Percentiles rank a stretch among this genome's conserved stretches.
These are phyloP conservation scores for Solanum dulcamara DNA, from an alignment of 257 asterid species.

Conservation along the genomic window DNA sequence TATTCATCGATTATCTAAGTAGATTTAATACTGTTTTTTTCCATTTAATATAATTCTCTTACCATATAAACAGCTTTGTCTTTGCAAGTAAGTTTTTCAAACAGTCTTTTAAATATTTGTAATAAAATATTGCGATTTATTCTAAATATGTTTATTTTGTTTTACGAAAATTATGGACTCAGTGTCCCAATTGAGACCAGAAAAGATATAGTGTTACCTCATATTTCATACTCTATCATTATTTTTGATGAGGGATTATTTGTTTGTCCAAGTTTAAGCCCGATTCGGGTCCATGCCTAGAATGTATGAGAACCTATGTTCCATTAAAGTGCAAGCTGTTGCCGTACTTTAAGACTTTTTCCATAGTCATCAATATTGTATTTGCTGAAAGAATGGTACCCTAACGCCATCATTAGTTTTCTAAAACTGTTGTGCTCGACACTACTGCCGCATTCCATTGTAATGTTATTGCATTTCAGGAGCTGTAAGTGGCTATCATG, in stretches of 20 bases:
- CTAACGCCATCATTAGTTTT: background rate
- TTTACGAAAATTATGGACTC: background rate
- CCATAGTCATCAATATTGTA: background rate
- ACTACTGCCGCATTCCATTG: background rate
- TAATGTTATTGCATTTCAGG: conserved; percentile 32
- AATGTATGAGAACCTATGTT: background rate
- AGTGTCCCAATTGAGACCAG: background rate
- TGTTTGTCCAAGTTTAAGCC: background rate
- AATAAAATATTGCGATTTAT: background rate
- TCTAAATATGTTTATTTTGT: background rate
- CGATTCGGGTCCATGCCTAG: background rate
- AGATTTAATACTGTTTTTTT: background rate
- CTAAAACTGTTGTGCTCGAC: background rate
- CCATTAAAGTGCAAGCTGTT: background rate
- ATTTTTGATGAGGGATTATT: background rate
- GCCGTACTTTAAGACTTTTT: background rate
- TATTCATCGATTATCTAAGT: background rate
- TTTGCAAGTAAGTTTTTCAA: background rate
- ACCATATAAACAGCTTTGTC: background rate
- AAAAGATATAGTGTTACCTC: background rate
- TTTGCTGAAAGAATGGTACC: background rate
- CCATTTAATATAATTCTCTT: background rate
- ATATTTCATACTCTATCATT: background rate
- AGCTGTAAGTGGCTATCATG: conserved; percentile 59
- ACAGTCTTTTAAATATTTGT: background rate